Percentiles rank a stretch among this genome's conserved stretches.
Evolutionary conservation across 2,329 filamentous ascomycete species (phyloP).

Genomic region (Eurotiales sp.): DNA sequence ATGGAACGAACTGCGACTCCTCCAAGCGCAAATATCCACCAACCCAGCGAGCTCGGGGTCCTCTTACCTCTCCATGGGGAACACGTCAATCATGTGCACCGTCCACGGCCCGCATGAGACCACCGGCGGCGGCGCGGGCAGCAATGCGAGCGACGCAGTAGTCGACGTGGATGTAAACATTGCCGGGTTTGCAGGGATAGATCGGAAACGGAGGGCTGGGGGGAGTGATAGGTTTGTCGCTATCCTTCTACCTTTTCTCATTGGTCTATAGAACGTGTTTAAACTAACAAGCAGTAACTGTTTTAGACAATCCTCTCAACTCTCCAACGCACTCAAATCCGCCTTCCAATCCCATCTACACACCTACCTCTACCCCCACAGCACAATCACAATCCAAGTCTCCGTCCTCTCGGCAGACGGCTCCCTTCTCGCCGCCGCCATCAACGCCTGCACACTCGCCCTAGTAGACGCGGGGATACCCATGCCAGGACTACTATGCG

Average conservation of each 20-base stretch:
- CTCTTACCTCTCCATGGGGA: conserved; percentile 92
- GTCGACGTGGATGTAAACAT: conserved; percentile 79
- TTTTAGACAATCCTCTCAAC: conserved; percentile 62
- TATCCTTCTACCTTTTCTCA: too few species aligned
- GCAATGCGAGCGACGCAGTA: conserved; percentile 54
- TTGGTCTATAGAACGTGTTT: not conserved
- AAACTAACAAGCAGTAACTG: not conserved
- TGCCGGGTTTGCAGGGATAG: conserved; percentile 82
- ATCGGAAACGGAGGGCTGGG: conserved; percentile 68
- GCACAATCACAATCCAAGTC: conserved; percentile 75
- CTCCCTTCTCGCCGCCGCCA: conserved; percentile 78
- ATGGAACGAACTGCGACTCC: conserved; percentile 93
- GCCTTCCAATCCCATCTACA: conserved; percentile 76
- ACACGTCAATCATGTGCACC: conserved; percentile 94
- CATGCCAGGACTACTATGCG: conserved; percentile 86
- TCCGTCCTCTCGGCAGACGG: conserved; percentile 90
- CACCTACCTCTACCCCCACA: conserved; percentile 84
- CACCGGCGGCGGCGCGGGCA: conserved; percentile 28
- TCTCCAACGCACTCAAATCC: conserved; percentile 65
- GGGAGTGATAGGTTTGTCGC: conserved; percentile 67
- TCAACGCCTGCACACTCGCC: conserved; percentile 88
- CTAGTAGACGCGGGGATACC: conserved; percentile 93
- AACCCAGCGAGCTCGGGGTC: conserved; percentile 91
- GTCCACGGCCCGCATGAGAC: conserved; percentile 77
- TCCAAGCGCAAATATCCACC: conserved; percentile 85